phyloP scores from a whole-genome alignment of 176 grass and related monocot species.

The Canna indica region DNA sequence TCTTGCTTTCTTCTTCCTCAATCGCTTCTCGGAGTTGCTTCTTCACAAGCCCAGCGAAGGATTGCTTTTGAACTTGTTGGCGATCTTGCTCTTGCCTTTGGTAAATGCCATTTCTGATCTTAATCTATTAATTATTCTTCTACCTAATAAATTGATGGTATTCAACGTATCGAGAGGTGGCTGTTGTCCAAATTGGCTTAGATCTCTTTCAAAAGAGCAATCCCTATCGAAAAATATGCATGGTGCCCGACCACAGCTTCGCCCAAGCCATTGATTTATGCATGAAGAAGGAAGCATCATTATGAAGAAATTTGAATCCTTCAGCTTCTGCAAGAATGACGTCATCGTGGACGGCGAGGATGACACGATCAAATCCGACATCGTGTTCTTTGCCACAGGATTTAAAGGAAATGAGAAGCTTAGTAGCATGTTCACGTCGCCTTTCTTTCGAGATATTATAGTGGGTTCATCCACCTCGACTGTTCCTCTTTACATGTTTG shows the following conservation, averaged over 20 bases:
- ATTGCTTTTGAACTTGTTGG: slow-evolving; percentile 31
- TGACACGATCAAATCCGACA: slow-evolving; percentile 1
- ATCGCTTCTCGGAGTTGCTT: slow-evolving; percentile 31
- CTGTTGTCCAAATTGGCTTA: slow-evolving; percentile 44
- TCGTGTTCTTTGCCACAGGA: too few species aligned
- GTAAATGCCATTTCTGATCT: slow-evolving; percentile 9
- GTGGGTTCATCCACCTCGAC: too few species aligned
- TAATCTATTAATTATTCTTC: too few species aligned
- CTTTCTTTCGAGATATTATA: too few species aligned
- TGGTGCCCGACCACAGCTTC: slow-evolving; percentile 45
- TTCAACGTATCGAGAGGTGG: slow-evolving; percentile 12
- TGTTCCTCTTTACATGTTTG: too few species aligned
- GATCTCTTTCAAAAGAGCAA: slow-evolving; percentile 36
- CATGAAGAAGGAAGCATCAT: slow-evolving; percentile 49
- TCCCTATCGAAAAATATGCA: slow-evolving; percentile 41
- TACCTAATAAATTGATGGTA: neutral
- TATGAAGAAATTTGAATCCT: slow-evolving; percentile 40
- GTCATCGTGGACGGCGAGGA: slow-evolving; percentile 34
- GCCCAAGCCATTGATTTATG: slow-evolving; percentile 29
- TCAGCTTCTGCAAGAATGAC: slow-evolving; percentile 43
- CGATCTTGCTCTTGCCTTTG: slow-evolving; percentile 35
- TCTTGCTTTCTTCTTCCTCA: slow-evolving; percentile 23
- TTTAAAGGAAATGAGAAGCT: too few species aligned
- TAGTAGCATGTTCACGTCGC: too few species aligned
- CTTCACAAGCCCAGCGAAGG: slow-evolving; percentile 45